These are phyloP conservation scores for Ilyonectria robusta DNA, from an alignment of 2,329 filamentous ascomycete species.

Conservation along the genomic window DNA sequence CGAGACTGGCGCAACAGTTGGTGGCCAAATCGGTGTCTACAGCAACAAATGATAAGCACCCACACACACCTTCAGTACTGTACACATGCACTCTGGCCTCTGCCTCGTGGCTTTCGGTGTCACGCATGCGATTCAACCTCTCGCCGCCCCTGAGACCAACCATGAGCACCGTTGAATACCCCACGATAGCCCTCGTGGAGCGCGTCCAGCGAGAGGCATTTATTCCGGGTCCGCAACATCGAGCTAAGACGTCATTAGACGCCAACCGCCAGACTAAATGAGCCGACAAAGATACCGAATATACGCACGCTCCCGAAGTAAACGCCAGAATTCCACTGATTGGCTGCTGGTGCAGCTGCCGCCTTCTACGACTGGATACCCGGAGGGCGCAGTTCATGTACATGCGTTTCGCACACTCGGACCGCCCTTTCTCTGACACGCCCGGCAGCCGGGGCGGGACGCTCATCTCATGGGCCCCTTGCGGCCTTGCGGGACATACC, in stretches of 20 bases:
- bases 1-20: neutral
- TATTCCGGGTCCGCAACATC: slow-evolving; percentile 13
- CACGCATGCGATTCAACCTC: slow-evolving; percentile 6
- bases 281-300: slow-evolving; percentile 13
- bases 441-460: slow-evolving; percentile 15
- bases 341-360: slow-evolving; percentile 30
- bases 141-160: slow-evolving; percentile 9
- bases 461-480: slow-evolving; percentile 20
- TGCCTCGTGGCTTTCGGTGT: neutral
- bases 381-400: slow-evolving; percentile 32
- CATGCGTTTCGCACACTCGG: slow-evolving; percentile 24
- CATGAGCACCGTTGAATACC: slow-evolving; percentile 8
- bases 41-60: neutral
- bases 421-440: slow-evolving; percentile 16
- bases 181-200: slow-evolving; percentile 8
- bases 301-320: slow-evolving; percentile 41
- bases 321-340: slow-evolving; percentile 47
- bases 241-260: slow-evolving; percentile 28
- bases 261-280: slow-evolving; percentile 34
- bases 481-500: slow-evolving; percentile 27
- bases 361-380: slow-evolving; percentile 17
- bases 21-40: neutral
- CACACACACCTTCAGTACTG: neutral
- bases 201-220: slow-evolving; percentile 23
- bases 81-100: neutral